A percentile compares a stretch with the other conserved stretches of the same genome.
These are phyloP conservation scores for peach (Prunus persica) DNA, from an alignment of 306 rosid species.

Conservation along the genomic window Prunus_persica_NCBIv2 NC_034009.1:13632501-13633000, in stretches of 20 bases:
- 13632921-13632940: background rate
- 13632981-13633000: slow-evolving; percentile 59
- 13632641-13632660: background rate
- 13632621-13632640: background rate
- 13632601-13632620: background rate
- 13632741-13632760: too few species aligned
- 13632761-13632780: background rate
- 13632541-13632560: slow-evolving; percentile 75
- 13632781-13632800: background rate
- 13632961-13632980: background rate
- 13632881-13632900: background rate
- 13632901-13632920: background rate
- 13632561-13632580: slow-evolving; percentile 10
- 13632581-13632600: background rate
- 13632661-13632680: background rate
- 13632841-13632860: background rate
- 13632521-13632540: slow-evolving; percentile 75
- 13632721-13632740: background rate
- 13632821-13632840: background rate
- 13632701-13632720: background rate
- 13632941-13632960: slow-evolving; percentile 4
- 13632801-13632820: background rate
- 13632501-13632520: slow-evolving; percentile 63
- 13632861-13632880: background rate
- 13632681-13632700: background rate